phyloP scores from a whole-genome alignment of 164 flowering plant genomes.

The Echeveria elegans region DNA sequence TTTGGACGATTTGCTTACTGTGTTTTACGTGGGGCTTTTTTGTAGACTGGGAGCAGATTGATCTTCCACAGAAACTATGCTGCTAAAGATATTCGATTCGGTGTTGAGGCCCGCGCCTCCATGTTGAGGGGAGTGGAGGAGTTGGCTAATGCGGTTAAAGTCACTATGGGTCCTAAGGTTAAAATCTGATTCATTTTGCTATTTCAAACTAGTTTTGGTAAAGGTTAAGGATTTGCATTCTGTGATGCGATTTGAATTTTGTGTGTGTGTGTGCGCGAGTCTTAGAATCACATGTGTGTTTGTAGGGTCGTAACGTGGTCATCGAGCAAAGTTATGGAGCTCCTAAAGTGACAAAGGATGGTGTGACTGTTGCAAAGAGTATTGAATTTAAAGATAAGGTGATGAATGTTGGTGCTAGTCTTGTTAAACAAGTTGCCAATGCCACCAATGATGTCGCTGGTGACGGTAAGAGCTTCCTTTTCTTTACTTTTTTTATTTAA shows the following conservation, averaged over 20 bases:
- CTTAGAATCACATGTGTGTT: not conserved
- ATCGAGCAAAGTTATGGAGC: conserved; percentile 90
- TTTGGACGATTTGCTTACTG: too few relatives aligned
- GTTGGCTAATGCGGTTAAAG: conserved; percentile 94
- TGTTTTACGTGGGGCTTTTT: not conserved
- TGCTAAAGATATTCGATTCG: conserved; percentile 85
- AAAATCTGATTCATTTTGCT: not conserved
- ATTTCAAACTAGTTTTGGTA: too few relatives aligned
- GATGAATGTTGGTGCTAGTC: conserved; percentile 92
- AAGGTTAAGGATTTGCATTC: too few relatives aligned
- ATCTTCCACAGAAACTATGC: conserved; percentile 86
- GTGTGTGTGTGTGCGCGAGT: too few relatives aligned
- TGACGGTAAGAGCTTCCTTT: conserved; percentile 48
- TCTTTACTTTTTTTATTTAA: not conserved
- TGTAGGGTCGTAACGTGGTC: conserved; percentile 85
- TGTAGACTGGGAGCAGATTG: conserved; percentile 57
- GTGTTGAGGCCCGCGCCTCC: conserved; percentile 79
- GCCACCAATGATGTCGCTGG: conserved; percentile 96
- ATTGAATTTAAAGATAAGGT: conserved; percentile 83
- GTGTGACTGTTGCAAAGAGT: conserved; percentile 96
- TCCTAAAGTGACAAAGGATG: conserved; percentile 95
- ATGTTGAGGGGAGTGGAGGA: conserved; percentile 97
- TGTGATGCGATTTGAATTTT: too few relatives aligned
- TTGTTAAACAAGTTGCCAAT: conserved; percentile 96
- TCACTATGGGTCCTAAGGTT: conserved; percentile 99